Evolutionary conservation across 108 stramenopile genomes (phyloP).

Genomic region (Asterionellopsis glacialis): DNA sequence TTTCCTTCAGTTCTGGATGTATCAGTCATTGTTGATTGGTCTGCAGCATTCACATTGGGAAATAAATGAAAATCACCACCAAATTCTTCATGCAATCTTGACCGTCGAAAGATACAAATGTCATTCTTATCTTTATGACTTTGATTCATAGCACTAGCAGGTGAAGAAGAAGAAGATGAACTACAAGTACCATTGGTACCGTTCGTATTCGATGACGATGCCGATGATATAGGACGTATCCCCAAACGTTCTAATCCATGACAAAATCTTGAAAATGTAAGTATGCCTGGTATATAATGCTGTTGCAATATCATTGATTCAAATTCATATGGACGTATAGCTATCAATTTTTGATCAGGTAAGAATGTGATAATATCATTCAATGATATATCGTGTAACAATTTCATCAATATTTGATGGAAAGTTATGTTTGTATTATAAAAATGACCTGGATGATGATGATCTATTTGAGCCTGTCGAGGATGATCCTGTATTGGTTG

Average conservation of each 20-base stretch:
- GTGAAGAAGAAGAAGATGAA: too few species aligned
- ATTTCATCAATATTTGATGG: conserved; percentile 36
- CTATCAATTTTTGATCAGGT: conserved; percentile 65
- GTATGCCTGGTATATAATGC: conserved; percentile 41
- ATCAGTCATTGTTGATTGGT: too few species aligned
- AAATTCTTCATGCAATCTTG: neutral
- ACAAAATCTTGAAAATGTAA: conserved; percentile 33
- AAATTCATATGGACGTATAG: conserved; percentile 58
- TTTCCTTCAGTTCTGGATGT: too few species aligned
- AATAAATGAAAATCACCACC: conserved; percentile 1
- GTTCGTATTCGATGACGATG: neutral
- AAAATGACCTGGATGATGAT: too few species aligned
- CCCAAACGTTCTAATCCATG: conserved; percentile 27
- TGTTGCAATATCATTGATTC: conserved; percentile 49
- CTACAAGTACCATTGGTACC: neutral
- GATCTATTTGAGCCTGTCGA: too few species aligned
- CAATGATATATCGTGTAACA: conserved; percentile 32
- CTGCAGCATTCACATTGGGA: too few species aligned
- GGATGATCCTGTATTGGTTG: too few species aligned
- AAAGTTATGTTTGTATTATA: conserved; percentile 8
- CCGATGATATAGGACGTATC: conserved; percentile 21
- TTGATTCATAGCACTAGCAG: too few species aligned
- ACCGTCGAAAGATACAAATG: conserved; percentile 1
- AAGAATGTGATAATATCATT: conserved; percentile 53
- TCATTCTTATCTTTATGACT: neutral